Conservation (phyloP, 2,329 filamentous ascomycete genomes). For the Pseudocercospora ulei region DNA sequence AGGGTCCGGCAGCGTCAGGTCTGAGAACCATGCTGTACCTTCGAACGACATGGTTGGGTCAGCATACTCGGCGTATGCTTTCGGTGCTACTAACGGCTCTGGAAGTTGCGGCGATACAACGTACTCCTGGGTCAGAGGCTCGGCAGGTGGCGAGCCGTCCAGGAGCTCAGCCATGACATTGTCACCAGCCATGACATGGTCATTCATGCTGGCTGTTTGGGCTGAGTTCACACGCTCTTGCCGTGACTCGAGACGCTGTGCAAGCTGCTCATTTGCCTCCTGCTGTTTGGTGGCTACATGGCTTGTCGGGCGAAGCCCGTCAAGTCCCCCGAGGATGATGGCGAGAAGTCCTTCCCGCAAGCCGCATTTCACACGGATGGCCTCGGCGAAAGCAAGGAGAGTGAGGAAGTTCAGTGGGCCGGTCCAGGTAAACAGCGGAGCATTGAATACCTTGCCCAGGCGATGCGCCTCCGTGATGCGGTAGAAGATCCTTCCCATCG, state of each 20-base stretch:
- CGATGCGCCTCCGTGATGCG: conserved; percentile 4
- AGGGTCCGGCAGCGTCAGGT: conserved; percentile 48
- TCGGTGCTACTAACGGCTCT: neutral
- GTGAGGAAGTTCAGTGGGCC: conserved; percentile 23
- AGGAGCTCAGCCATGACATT: too few relatives aligned
- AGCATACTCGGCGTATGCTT: conserved; percentile 28
- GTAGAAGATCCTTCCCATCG: neutral
- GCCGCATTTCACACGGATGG: conserved; percentile 28
- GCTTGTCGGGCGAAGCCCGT: neutral
- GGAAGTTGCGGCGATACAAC: neutral
- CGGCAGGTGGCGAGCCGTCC: neutral
- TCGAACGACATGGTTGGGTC: conserved; percentile 47
- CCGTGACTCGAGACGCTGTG: conserved; percentile 3
- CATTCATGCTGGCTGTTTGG: neutral
- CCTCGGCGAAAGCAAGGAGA: conserved; percentile 27
- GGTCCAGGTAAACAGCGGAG: conserved; percentile 10
- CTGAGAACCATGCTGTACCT: conserved; percentile 53
- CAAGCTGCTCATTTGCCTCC: conserved; percentile 3
- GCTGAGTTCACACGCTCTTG: neutral
- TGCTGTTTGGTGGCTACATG: neutral
- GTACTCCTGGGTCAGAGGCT: neutral
- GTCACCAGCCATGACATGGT: too few relatives aligned
- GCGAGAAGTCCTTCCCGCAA: conserved; percentile 25
- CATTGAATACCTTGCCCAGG: conserved; percentile 19
- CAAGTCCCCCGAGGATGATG: conserved; percentile 18